Conservation (phyloP, 495 filamentous ascomycete species). For the Pseudotulostoma volvatum region DNA sequence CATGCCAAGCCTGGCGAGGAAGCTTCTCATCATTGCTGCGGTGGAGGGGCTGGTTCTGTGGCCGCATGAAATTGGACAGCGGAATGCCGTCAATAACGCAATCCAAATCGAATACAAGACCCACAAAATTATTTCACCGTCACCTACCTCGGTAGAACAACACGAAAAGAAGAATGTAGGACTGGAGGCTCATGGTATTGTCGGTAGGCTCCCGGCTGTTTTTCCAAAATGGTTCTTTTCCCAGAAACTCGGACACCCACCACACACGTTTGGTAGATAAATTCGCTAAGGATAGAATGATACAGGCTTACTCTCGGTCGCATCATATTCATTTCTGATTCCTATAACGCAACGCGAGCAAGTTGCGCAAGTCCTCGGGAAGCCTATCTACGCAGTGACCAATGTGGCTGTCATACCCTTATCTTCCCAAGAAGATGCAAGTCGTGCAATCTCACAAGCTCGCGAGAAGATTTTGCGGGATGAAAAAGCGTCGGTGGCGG, state of each 20-base stretch:
- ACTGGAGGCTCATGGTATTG: slow-evolving; percentile 69
- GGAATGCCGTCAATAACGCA: slow-evolving; percentile 28
- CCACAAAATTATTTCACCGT: slow-evolving; percentile 33
- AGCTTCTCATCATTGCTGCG: slow-evolving; percentile 64
- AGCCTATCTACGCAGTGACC: slow-evolving; percentile 68
- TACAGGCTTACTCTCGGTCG: slow-evolving; percentile 57
- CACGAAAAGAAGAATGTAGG: slow-evolving; percentile 20
- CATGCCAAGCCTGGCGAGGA: slow-evolving; percentile 66
- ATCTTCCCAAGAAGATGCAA: slow-evolving; percentile 56
- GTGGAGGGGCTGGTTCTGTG: slow-evolving; percentile 78
- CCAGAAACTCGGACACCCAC: no score
- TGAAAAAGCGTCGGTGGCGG: slow-evolving; percentile 11
- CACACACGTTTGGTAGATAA: no score
- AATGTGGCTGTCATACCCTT: slow-evolving; percentile 80
- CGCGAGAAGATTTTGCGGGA: slow-evolving; percentile 25
- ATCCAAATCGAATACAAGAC: slow-evolving; percentile 64
- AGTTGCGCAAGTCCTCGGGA: slow-evolving; percentile 70
- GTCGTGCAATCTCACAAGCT: slow-evolving; percentile 49
- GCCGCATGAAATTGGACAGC: slow-evolving; percentile 38
- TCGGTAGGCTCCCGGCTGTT: slow-evolving; percentile 48
- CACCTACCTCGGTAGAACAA: slow-evolving; percentile 20
- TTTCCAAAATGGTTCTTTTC: no score
- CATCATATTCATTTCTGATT: slow-evolving; percentile 62
- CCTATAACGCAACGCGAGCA: slow-evolving; percentile 69
- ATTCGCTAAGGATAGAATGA: no score